Percentiles rank a stretch among this genome's conserved stretches.
These are phyloP conservation scores for Aspergillus sclerotioniger DNA, from an alignment of 495 filamentous ascomycete species.

Conservation along the genomic window DNA sequence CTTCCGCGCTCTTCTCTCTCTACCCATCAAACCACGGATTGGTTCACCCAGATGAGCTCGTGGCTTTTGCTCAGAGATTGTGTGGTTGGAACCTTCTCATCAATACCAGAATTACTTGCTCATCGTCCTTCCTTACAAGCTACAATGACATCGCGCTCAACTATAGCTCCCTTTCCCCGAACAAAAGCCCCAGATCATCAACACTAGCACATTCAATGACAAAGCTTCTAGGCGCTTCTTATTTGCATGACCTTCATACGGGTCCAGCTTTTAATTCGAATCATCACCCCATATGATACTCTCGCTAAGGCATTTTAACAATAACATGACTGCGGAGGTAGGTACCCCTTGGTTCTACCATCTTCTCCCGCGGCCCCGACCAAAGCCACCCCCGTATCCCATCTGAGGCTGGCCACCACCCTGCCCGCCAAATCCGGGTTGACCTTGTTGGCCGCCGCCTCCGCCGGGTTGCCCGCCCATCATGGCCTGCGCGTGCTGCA, in stretches of 20 bases:
- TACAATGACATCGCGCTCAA: neutral
- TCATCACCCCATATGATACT: slow-evolving; percentile 11
- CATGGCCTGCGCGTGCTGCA: slow-evolving; percentile 53
- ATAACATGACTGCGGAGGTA: slow-evolving; percentile 12
- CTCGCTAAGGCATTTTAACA: slow-evolving; percentile 15
- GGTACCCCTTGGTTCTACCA: slow-evolving; percentile 30
- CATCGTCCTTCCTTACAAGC: neutral
- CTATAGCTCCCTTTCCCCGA: slow-evolving; percentile 2
- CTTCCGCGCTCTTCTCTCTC: slow-evolving; percentile 10
- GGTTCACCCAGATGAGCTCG: neutral
- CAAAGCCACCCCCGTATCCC: slow-evolving; percentile 51
- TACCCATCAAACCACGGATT: neutral
- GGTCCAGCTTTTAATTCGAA: neutral
- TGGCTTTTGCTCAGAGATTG: neutral
- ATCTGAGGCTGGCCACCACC: slow-evolving; percentile 45
- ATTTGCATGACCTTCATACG: neutral
- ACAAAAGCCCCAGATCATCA: neutral
- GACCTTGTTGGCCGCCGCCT: slow-evolving; percentile 39
- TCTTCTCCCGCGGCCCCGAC: slow-evolving; percentile 44
- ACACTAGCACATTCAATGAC: too few relatives aligned
- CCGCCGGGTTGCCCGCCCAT: slow-evolving; percentile 47
- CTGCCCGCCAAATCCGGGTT: slow-evolving; percentile 44
- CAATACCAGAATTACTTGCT: neutral
- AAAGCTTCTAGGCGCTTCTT: neutral
- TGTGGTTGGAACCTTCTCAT: neutral